Conservation (phyloP, 2,329 filamentous ascomycete species). For the Ceratocystis albifundus region DNA sequence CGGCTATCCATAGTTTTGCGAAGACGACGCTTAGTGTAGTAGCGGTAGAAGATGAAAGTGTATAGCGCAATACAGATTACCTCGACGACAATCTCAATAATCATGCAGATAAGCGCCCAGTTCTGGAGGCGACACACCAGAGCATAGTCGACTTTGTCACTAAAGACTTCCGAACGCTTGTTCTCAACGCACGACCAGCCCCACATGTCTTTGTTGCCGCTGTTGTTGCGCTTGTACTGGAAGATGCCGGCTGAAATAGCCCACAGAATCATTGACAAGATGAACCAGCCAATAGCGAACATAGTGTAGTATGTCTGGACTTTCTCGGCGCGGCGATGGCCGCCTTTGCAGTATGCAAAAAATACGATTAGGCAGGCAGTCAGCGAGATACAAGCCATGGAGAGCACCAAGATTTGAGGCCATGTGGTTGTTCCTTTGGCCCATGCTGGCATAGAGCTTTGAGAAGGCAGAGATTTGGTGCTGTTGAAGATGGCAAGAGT, state of each 20-base stretch:
- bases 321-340: conserved; percentile 81
- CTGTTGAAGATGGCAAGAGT: conserved; percentile 88
- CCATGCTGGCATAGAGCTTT: conserved; percentile 80
- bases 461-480: conserved; percentile 59
- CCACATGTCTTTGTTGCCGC: conserved; percentile 80
- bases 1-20: conserved; percentile 94
- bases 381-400: conserved; percentile 70
- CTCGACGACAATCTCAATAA: conserved; percentile 92
- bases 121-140: conserved; percentile 89
- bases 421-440: conserved; percentile 66
- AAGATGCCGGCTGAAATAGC: conserved; percentile 71
- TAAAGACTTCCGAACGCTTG: conserved; percentile 62
- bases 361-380: conserved; percentile 69
- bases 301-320: conserved; percentile 90
- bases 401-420: conserved; percentile 78
- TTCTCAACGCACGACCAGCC: conserved; percentile 96
- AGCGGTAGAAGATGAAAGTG: conserved; percentile 89
- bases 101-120: conserved; percentile 90
- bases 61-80: conserved; percentile 86
- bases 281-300: conserved; percentile 87
- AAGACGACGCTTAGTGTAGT: conserved; percentile 91
- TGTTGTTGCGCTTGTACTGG: conserved; percentile 61
- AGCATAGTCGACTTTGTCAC: conserved; percentile 71
- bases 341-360: conserved; percentile 74
- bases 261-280: conserved; percentile 89